Percentiles rank a stretch among this genome's conserved stretches.
phyloP scores from a whole-genome alignment of 2,329 filamentous ascomycete genomes.

The Aspergillus sp. region DNA sequence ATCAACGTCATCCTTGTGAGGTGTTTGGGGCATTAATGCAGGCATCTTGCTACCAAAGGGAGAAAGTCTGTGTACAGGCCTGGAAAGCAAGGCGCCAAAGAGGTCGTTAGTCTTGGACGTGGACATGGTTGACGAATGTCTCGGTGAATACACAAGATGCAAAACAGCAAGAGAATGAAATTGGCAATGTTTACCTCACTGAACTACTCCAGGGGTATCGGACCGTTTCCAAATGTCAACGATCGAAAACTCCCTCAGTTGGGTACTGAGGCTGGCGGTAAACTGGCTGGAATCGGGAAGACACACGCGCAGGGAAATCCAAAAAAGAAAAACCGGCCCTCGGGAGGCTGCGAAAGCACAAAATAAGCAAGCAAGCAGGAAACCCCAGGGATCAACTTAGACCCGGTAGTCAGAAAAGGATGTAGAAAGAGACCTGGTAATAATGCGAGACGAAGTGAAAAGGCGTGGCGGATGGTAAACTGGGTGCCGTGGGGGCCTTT shows the following conservation, averaged over 20 bases:
- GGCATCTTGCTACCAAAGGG: constrained; percentile 24
- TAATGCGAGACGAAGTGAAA: constrained; percentile 4
- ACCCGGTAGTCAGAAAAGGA: background rate
- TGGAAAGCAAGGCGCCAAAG: constrained; percentile 1
- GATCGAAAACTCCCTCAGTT: background rate
- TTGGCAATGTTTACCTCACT: background rate
- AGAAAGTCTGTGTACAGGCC: background rate
- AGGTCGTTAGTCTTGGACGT: constrained; percentile 1
- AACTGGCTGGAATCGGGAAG: constrained; percentile 16
- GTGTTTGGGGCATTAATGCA: constrained; percentile 37
- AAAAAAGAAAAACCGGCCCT: background rate
- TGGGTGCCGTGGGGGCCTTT: constrained; percentile 11
- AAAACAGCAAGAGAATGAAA: background rate
- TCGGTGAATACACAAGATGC: too few species aligned
- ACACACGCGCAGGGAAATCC: constrained; percentile 1
- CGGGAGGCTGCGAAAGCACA: background rate
- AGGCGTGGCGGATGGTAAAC: constrained; percentile 11
- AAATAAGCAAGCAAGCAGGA: background rate
- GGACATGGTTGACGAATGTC: background rate
- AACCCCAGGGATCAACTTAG: background rate
- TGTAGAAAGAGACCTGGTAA: background rate
- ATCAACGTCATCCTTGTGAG: constrained; percentile 52
- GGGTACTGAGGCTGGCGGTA: constrained; percentile 10
- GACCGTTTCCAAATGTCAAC: background rate
- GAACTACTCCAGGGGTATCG: background rate